Conservation (phyloP, 805 yeast genomes). For the Suhomyces faveliae region DNA sequence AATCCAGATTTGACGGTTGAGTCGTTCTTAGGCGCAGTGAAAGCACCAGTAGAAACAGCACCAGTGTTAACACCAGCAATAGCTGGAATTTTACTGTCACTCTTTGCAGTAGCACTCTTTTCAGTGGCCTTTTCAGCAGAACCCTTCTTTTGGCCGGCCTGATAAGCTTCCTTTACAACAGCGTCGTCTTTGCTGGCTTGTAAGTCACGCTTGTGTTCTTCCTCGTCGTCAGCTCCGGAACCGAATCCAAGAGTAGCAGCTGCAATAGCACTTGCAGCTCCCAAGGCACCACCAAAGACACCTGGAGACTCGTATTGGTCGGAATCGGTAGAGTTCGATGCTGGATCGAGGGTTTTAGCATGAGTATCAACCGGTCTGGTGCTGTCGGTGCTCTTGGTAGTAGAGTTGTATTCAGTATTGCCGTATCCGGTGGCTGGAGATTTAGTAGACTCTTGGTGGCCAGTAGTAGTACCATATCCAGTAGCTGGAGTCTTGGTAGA, state of each 20-base stretch:
- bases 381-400: no score
- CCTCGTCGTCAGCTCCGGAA: background rate
- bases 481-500: no score
- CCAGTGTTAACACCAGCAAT: background rate
- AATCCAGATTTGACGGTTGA: background rate
- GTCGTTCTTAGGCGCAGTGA: background rate
- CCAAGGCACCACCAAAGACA: constrained; percentile 16
- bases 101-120: background rate
- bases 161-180: constrained; percentile 9
- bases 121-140: background rate
- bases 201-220: background rate
- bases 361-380: background rate
- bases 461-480: no score
- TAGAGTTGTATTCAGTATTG: no score
- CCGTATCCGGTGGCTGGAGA: background rate
- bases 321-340: background rate
- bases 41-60: background rate
- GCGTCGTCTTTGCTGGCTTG: constrained; percentile 3
- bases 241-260: constrained; percentile 9
- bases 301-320: constrained; percentile 9
- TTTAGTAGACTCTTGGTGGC: background rate
- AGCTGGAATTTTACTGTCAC: no score
- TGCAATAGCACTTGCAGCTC: constrained; percentile 12
- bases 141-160: constrained; percentile 8
- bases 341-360: background rate